These are phyloP conservation scores for Candolleomyces aberdarensis DNA, from an alignment of 768 basidiomycete genomes.

Conservation along the genomic window DNA sequence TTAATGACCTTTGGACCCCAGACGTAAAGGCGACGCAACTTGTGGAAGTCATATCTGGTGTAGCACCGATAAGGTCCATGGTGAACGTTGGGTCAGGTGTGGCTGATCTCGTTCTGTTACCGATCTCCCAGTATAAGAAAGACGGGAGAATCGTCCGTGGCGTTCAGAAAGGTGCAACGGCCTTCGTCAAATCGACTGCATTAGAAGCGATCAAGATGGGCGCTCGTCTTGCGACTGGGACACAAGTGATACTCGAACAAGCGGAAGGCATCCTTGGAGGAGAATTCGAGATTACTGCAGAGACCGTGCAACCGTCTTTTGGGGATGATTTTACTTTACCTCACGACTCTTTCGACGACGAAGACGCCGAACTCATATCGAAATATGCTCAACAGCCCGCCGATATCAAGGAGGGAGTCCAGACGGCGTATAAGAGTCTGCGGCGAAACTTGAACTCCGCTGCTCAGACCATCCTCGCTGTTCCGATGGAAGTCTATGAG, in stretches of 20 bases:
- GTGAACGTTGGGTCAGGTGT: conserved; percentile 98
- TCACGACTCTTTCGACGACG: conserved; percentile 24
- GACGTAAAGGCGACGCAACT: conserved; percentile 99
- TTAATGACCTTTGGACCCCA: conserved; percentile 99
- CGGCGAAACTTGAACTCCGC: conserved; percentile 86
- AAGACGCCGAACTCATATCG: conserved; percentile 65
- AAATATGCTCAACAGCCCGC: conserved; percentile 90
- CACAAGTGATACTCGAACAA: conserved; percentile 95
- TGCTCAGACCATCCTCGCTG: conserved; percentile 96
- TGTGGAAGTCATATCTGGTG: conserved; percentile 94
- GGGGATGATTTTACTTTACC: conserved; percentile 29
- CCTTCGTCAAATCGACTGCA: conserved; percentile 92
- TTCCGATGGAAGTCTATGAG: conserved; percentile 99
- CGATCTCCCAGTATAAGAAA: conserved; percentile 97
- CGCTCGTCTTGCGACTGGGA: conserved; percentile 91
- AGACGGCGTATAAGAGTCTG: conserved; percentile 88
- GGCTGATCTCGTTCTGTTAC: conserved; percentile 91
- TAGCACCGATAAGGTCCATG: conserved; percentile 92
- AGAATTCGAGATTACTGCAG: conserved; percentile 66
- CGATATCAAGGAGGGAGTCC: conserved; percentile 82
- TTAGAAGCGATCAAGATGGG: conserved; percentile 95
- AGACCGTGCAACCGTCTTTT: conserved; percentile 51
- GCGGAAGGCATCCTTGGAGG: conserved; percentile 89
- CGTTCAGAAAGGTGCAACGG: conserved; percentile 88
- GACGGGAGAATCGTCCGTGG: conserved; percentile 92